A percentile compares a stretch with the other conserved stretches of the same genome.
phyloP scores from a whole-genome alignment of 352 stramenopile genomes.

The Phytophthora capsici region DNA sequence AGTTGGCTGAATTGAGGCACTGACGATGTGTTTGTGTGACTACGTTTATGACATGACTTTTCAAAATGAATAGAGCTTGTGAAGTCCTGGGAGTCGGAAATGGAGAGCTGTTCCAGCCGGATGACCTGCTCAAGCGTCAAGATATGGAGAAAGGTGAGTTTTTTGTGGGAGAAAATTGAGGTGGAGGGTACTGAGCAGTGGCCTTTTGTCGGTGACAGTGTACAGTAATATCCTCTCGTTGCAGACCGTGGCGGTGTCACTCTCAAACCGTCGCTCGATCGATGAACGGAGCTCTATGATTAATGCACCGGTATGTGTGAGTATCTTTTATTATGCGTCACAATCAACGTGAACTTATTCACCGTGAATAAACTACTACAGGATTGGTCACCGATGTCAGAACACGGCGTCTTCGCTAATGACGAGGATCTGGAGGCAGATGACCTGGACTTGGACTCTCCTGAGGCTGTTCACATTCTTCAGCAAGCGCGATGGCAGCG shows the following conservation, averaged over 20 bases:
- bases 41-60: slow-evolving; percentile 14
- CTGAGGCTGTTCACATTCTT: slow-evolving; percentile 50
- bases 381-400: slow-evolving; percentile 54
- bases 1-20: slow-evolving; percentile 19
- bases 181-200: slow-evolving; percentile 5
- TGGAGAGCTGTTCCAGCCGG: slow-evolving; percentile 72
- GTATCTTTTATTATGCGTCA: slow-evolving; percentile 12
- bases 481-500: slow-evolving; percentile 69
- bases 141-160: slow-evolving; percentile 75
- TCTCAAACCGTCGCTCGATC: slow-evolving; percentile 81
- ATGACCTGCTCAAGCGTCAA: slow-evolving; percentile 65
- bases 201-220: slow-evolving; percentile 43
- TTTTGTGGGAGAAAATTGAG: not conserved
- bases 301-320: slow-evolving; percentile 31
- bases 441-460: slow-evolving; percentile 49
- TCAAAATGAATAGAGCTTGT: slow-evolving; percentile 56
- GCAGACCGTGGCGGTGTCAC: slow-evolving; percentile 71
- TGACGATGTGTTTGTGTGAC: slow-evolving; percentile 18
- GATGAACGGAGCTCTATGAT: slow-evolving; percentile 77
- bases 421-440: slow-evolving; percentile 41
- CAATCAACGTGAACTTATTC: slow-evolving; percentile 3
- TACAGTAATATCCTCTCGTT: slow-evolving; percentile 83
- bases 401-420: slow-evolving; percentile 50
- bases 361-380: slow-evolving; percentile 17
- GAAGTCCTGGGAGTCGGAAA: slow-evolving; percentile 63